A percentile compares a stretch with the other conserved stretches of the same genome.
phyloP scores from a whole-genome alignment of 2,329 filamentous ascomycete genomes.

The Phaeosphaeriaceae sp. region DNA sequence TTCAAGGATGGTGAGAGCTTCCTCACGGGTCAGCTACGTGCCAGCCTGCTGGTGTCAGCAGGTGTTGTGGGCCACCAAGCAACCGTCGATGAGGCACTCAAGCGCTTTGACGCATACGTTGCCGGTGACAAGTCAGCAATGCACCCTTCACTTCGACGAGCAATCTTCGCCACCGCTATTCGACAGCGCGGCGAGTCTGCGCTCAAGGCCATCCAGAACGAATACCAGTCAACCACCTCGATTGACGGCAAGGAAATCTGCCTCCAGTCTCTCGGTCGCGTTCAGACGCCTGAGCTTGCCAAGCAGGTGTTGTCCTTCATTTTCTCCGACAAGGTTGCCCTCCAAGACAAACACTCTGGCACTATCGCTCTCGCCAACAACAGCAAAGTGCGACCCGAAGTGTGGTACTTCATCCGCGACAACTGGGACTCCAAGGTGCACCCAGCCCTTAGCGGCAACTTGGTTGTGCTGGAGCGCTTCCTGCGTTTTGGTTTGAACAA shows the following conservation, averaged over 20 bases:
- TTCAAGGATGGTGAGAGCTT: slow-evolving; percentile 81
- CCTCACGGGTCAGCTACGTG: slow-evolving; percentile 81
- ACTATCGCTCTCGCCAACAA: slow-evolving; percentile 78
- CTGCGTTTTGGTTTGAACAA: slow-evolving; percentile 78
- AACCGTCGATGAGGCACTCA: slow-evolving; percentile 75
- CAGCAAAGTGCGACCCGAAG: slow-evolving; percentile 71
- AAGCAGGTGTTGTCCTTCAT: slow-evolving; percentile 74
- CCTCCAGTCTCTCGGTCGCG: slow-evolving; percentile 77
- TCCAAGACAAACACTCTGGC: slow-evolving; percentile 87
- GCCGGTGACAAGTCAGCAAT: slow-evolving; percentile 74
- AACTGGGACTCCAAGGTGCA: slow-evolving; percentile 78
- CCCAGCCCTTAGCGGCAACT: slow-evolving; percentile 77
- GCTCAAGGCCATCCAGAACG: slow-evolving; percentile 78
- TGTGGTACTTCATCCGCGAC: slow-evolving; percentile 86
- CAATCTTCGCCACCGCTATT: slow-evolving; percentile 82
- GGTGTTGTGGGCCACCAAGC: slow-evolving; percentile 78
- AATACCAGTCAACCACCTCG: slow-evolving; percentile 82
- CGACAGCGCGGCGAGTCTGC: slow-evolving; percentile 75
- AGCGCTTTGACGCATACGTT: slow-evolving; percentile 82
- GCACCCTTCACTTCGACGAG: slow-evolving; percentile 79
- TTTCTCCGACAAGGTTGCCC: slow-evolving; percentile 83
- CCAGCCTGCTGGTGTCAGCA: slow-evolving; percentile 78
- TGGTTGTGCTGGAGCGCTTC: slow-evolving; percentile 89
- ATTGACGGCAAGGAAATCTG: slow-evolving; percentile 92
- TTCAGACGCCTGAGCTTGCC: slow-evolving; percentile 74